Evolutionary conservation across 495 filamentous ascomycete genomes (phyloP).

Genomic region (Penicillium arizonense): DNA sequence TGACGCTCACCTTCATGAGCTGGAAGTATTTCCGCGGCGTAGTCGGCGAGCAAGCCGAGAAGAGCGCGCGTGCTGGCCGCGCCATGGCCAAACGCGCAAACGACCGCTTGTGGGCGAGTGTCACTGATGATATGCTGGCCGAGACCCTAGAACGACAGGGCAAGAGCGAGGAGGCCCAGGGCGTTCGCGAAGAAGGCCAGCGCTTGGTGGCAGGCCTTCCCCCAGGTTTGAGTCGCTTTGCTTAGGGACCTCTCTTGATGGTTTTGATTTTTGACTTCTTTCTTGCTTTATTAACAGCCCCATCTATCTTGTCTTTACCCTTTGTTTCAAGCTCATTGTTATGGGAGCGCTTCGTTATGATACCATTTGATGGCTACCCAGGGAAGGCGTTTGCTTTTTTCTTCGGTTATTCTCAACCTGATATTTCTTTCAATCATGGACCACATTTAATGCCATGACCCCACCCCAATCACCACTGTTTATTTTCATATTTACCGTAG

Average conservation of each 20-base stretch:
- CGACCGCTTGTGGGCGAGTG: conserved; percentile 81
- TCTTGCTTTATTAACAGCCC: not conserved
- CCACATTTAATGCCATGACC: not conserved
- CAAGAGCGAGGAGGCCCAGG: conserved; percentile 58
- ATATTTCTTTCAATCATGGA: not conserved
- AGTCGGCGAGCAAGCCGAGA: conserved; percentile 86
- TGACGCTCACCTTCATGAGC: conserved; percentile 84
- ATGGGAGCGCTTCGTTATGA: conserved; percentile 23
- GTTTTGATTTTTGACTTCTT: conserved; percentile 6
- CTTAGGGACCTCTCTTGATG: conserved; percentile 17
- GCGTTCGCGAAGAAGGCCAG: conserved; percentile 42
- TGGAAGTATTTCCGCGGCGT: conserved; percentile 80
- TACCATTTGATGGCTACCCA: conserved; percentile 29
- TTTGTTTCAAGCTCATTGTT: conserved; percentile 10
- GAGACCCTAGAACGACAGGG: conserved; percentile 73
- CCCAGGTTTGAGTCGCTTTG: conserved; percentile 35
- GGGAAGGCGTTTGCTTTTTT: conserved; percentile 15
- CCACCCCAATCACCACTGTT: not conserved
- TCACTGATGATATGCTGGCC: conserved; percentile 76
- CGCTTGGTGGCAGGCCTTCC: conserved; percentile 45
- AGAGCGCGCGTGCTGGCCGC: conserved; percentile 73
- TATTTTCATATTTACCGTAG: not conserved
- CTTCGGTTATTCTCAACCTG: not conserved
- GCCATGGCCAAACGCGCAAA: conserved; percentile 72
- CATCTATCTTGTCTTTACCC: not conserved